Percentiles rank a stretch among this genome's conserved stretches.
Evolutionary conservation across 768 basidiomycete species (phyloP).

Genomic region (Lyophyllum atratum): DNA sequence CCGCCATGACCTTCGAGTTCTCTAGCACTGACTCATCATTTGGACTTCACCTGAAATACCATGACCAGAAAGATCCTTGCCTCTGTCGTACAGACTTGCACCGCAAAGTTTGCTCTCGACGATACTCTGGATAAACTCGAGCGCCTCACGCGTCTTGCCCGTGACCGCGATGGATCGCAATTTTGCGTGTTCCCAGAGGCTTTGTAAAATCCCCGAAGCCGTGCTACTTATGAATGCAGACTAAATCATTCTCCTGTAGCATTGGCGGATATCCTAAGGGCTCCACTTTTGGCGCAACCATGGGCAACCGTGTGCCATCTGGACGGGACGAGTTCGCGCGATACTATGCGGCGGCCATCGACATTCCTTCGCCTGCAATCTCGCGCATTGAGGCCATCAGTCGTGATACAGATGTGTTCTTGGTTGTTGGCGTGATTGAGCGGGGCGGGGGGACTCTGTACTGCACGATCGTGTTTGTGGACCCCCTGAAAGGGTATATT

Average conservation of each 20-base stretch:
- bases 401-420: conserved; percentile 48
- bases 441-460: conserved; percentile 61
- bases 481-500: conserved; percentile 51
- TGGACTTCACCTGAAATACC: background rate
- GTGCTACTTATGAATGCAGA: background rate
- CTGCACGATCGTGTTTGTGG: conserved; percentile 60
- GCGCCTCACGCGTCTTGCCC: conserved; percentile 43
- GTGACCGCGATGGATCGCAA: conserved; percentile 46
- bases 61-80: conserved; percentile 30
- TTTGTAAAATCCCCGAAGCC: conserved; percentile 40
- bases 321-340: conserved; percentile 62
- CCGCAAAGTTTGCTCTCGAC: conserved; percentile 44
- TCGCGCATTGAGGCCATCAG: conserved; percentile 50
- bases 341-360: conserved; percentile 57
- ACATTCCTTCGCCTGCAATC: conserved; percentile 54
- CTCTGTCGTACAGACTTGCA: conserved; percentile 56
- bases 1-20: too few species aligned
- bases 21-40: too few species aligned
- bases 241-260: conserved; percentile 2
- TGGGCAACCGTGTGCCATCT: conserved; percentile 49
- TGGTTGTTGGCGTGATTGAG: conserved; percentile 64
- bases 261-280: conserved; percentile 61
- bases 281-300: conserved; percentile 50
- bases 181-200: conserved; percentile 60
- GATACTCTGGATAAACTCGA: conserved; percentile 54